phyloP scores from a whole-genome alignment of 129 eudicot genomes.

The Glebionis coronaria region DNA sequence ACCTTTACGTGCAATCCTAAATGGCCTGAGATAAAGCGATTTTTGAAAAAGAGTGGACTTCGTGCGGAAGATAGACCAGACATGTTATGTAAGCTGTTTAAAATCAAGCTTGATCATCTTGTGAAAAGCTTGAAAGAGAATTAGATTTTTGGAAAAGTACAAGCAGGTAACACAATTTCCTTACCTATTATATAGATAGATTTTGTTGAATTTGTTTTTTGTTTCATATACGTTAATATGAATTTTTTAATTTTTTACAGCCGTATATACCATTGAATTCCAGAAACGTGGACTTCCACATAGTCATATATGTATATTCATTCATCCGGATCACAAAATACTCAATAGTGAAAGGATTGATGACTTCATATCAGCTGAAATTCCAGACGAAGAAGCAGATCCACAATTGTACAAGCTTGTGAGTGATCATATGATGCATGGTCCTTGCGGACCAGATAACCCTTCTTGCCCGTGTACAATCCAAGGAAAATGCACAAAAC shows the following conservation, averaged over 20 bases:
- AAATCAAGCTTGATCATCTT: constrained; percentile 5
- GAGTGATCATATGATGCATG: background rate
- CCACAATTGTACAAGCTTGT: background rate
- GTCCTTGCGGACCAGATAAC: background rate
- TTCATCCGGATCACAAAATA: background rate
- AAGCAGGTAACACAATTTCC: background rate
- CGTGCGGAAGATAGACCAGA: too few relatives aligned
- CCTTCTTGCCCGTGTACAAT: background rate
- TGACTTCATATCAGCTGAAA: background rate
- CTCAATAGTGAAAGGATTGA: background rate
- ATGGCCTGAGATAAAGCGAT: too few relatives aligned
- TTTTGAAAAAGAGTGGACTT: too few relatives aligned
- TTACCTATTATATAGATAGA: too few relatives aligned
- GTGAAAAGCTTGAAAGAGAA: background rate
- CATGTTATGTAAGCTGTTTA: background rate
- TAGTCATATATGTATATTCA: background rate
- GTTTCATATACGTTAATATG: too few relatives aligned
- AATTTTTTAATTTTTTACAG: background rate
- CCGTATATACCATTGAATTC: background rate
- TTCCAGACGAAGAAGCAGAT: background rate
- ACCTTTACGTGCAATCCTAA: too few relatives aligned
- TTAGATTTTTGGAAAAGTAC: background rate
- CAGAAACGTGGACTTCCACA: background rate
- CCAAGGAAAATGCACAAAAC: background rate
- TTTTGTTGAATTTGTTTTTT: too few relatives aligned